phyloP scores from a whole-genome alignment of 1,284 basidiomycete genomes.

The Stereum hirsutum region DNA sequence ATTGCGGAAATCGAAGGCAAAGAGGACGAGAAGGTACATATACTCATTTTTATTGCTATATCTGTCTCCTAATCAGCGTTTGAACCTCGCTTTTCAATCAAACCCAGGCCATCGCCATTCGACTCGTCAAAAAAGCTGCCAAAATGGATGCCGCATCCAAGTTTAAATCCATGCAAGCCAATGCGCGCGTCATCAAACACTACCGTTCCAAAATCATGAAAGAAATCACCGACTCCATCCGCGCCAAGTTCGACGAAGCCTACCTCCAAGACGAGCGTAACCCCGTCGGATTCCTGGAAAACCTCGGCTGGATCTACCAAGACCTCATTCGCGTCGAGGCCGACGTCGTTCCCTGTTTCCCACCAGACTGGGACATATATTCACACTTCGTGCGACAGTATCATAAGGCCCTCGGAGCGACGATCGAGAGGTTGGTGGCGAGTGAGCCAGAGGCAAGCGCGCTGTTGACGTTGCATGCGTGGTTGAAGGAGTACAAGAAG shows the following conservation, averaged over 20 bases:
- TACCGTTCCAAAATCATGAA: constrained; percentile 90
- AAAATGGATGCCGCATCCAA: constrained; percentile 85
- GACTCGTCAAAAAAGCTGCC: constrained; percentile 88
- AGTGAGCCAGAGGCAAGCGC: constrained; percentile 82
- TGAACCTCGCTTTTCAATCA: background rate
- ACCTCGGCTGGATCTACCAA: constrained; percentile 88
- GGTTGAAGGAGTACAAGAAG: constrained; percentile 92
- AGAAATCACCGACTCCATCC: constrained; percentile 73
- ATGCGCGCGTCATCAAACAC: constrained; percentile 92
- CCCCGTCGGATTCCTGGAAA: constrained; percentile 69
- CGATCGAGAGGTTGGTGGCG: constrained; percentile 64
- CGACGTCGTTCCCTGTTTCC: constrained; percentile 86
- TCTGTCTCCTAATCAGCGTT: too few species aligned
- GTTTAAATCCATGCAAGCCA: constrained; percentile 87
- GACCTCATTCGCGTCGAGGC: constrained; percentile 88
- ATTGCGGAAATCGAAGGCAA: constrained; percentile 90
- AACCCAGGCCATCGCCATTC: constrained; percentile 78
- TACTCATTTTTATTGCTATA: background rate
- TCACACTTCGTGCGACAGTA: constrained; percentile 83
- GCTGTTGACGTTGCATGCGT: constrained; percentile 81
- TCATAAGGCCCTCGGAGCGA: constrained; percentile 81
- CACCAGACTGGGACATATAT: constrained; percentile 86
- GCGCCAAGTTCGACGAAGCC: constrained; percentile 63
- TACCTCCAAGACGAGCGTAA: constrained; percentile 57
- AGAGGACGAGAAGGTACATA: constrained; percentile 86